phyloP scores from a whole-genome alignment of 495 filamentous ascomycete species.

The Astrocystis sublimbata region DNA sequence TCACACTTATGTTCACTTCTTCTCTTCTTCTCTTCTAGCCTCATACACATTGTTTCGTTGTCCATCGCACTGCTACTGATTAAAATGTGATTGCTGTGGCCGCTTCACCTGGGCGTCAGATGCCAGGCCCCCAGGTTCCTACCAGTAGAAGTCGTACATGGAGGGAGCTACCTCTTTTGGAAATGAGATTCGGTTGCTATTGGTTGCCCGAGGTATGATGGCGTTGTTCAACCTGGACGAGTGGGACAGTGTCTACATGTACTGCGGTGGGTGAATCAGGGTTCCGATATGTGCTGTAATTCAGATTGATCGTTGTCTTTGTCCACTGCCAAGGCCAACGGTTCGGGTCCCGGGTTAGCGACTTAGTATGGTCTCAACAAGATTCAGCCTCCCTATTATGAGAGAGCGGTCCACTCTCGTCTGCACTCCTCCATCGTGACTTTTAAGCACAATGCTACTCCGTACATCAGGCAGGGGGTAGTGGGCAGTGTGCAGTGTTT shows the following conservation, averaged over 20 bases:
- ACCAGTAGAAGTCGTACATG: neutral
- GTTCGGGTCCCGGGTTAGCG: neutral
- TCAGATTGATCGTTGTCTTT: neutral
- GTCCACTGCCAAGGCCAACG: neutral
- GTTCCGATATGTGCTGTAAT: neutral
- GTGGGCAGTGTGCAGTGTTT: no score
- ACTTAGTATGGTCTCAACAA: slow-evolving; percentile 5
- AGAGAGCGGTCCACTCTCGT: neutral
- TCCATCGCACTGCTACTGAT: neutral
- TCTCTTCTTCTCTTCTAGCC: neutral
- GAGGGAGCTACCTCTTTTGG: slow-evolving; percentile 2
- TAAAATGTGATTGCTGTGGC: neutral
- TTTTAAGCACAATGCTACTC: neutral
- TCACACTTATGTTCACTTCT: neutral
- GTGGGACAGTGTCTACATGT: neutral
- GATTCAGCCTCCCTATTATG: slow-evolving; percentile 2
- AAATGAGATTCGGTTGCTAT: slow-evolving; percentile 5
- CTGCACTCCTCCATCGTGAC: neutral
- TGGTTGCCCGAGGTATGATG: neutral
- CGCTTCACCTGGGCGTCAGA: neutral
- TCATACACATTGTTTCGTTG: neutral
- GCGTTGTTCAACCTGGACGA: neutral
- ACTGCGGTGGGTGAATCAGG: neutral
- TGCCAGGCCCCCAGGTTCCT: neutral
- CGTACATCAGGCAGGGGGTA: neutral